Evolutionary conservation across 495 filamentous ascomycete species (phyloP).

Genomic region (Elasticomyces elasticus): DNA sequence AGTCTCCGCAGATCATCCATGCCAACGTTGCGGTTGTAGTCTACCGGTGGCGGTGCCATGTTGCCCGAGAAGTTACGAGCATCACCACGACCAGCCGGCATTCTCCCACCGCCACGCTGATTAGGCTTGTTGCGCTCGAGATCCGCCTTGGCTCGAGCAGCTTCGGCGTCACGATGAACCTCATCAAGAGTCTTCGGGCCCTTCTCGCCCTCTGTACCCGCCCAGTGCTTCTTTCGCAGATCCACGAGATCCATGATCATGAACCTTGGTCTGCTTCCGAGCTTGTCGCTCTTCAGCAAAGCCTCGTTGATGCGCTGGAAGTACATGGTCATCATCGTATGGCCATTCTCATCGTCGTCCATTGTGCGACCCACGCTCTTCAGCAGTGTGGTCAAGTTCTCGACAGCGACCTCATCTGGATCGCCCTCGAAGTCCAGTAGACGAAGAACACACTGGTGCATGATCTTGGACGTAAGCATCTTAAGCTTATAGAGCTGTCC

Average conservation of each 20-base stretch:
- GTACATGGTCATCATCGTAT: slow-evolving; percentile 82
- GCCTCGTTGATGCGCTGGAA: slow-evolving; percentile 66
- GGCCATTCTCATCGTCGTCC: slow-evolving; percentile 62
- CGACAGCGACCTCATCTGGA: slow-evolving; percentile 91
- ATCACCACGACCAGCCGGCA: slow-evolving; percentile 71
- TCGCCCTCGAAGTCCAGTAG: slow-evolving; percentile 88
- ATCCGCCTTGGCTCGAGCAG: slow-evolving; percentile 56
- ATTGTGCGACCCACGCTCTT: slow-evolving; percentile 83
- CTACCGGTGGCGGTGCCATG: slow-evolving; percentile 53
- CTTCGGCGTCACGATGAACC: slow-evolving; percentile 73
- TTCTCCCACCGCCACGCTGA: slow-evolving; percentile 56
- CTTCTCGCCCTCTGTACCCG: slow-evolving; percentile 80
- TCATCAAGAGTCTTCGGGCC: slow-evolving; percentile 93
- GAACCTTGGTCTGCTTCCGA: slow-evolving; percentile 82
- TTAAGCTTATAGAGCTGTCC: slow-evolving; percentile 96
- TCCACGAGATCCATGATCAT: slow-evolving; percentile 96
- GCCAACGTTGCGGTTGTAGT: slow-evolving; percentile 68
- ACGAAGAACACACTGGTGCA: slow-evolving; percentile 98
- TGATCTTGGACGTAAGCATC: slow-evolving; percentile 98
- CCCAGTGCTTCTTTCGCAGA: slow-evolving; percentile 63
- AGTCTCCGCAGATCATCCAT: slow-evolving; percentile 83
- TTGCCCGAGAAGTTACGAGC: slow-evolving; percentile 63
- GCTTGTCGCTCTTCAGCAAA: slow-evolving; percentile 63
- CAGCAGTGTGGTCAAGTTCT: slow-evolving; percentile 85
- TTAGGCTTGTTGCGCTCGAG: slow-evolving; percentile 49